Conservation (phyloP, 176 grass and related monocot species). For the Oryza australiensis region DNA sequence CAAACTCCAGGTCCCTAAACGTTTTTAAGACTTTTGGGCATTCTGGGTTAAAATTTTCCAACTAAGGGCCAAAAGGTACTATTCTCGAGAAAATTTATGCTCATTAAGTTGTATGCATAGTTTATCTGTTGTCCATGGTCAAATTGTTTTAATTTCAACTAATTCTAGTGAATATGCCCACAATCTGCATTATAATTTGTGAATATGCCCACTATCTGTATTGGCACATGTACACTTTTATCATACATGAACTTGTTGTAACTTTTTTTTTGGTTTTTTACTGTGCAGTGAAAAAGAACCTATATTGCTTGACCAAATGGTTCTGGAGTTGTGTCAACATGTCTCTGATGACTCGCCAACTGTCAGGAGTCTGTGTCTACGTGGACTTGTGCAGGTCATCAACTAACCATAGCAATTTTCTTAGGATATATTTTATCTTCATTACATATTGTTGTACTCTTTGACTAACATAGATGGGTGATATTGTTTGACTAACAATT, state of each 20-base stretch:
- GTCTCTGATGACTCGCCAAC: slow-evolving; percentile 93
- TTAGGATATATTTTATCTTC: slow-evolving; percentile 29
- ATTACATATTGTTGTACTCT: slow-evolving; percentile 18
- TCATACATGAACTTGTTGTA: slow-evolving; percentile 1
- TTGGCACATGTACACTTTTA: slow-evolving; percentile 13
- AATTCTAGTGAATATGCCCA: slow-evolving; percentile 23
- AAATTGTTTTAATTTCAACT: slow-evolving; percentile 14
- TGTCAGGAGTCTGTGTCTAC: slow-evolving; percentile 83
- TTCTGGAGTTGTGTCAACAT: slow-evolving; percentile 88
- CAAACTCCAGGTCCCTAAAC: neutral
- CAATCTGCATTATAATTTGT: neutral
- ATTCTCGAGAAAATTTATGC: slow-evolving; percentile 2
- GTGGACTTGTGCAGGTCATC: slow-evolving; percentile 83
- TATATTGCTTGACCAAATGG: slow-evolving; percentile 82
- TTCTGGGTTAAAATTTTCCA: neutral
- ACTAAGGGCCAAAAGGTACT: neutral
- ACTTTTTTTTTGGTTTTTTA: slow-evolving; percentile 36
- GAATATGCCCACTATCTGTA: neutral
- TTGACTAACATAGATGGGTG: slow-evolving; percentile 33
- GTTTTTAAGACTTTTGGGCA: neutral
- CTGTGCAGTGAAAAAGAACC: slow-evolving; percentile 68
- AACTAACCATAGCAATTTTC: slow-evolving; percentile 20
- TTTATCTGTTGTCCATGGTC: neutral
- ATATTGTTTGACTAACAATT: slow-evolving; percentile 22
- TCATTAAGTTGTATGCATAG: neutral